phyloP scores from a whole-genome alignment of 495 filamentous ascomycete genomes.

The Aspergillus bridgeri region DNA sequence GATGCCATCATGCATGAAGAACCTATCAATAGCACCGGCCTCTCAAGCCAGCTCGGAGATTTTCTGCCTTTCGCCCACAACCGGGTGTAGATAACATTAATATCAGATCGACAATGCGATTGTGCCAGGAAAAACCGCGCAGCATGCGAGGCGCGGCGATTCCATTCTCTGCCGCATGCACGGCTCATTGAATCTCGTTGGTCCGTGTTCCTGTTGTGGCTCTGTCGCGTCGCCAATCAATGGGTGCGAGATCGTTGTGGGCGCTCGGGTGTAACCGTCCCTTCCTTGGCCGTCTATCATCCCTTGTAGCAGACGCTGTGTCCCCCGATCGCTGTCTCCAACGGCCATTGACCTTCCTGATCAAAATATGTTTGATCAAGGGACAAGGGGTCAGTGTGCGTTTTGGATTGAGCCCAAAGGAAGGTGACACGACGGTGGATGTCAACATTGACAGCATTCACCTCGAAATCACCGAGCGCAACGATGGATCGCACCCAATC shows the following conservation, averaged over 20 bases:
- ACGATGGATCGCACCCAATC: not conserved
- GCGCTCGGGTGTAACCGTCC: conserved; percentile 2
- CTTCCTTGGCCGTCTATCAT: not conserved
- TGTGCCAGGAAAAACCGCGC: not conserved
- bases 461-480: not conserved
- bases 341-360: not conserved
- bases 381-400: not conserved
- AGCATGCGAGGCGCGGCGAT: not conserved
- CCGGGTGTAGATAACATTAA: not conserved
- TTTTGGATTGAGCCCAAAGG: not conserved
- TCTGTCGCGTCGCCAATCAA: not conserved
- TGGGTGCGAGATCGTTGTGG: not conserved
- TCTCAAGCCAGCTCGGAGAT: conserved; percentile 8
- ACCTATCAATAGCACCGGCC: not conserved
- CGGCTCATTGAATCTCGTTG: not conserved
- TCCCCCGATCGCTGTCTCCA: not conserved
- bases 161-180: not conserved
- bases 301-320: not conserved
- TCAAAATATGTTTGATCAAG: not conserved
- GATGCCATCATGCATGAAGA: conserved; percentile 9
- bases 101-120: conserved; percentile 14
- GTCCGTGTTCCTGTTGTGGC: conserved; percentile 1
- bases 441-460: not conserved
- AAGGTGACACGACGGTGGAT: not conserved
- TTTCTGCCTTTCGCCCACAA: not conserved